Conservation (phyloP, 768 basidiomycete species). For the Saitozyma podzolica region DNA sequence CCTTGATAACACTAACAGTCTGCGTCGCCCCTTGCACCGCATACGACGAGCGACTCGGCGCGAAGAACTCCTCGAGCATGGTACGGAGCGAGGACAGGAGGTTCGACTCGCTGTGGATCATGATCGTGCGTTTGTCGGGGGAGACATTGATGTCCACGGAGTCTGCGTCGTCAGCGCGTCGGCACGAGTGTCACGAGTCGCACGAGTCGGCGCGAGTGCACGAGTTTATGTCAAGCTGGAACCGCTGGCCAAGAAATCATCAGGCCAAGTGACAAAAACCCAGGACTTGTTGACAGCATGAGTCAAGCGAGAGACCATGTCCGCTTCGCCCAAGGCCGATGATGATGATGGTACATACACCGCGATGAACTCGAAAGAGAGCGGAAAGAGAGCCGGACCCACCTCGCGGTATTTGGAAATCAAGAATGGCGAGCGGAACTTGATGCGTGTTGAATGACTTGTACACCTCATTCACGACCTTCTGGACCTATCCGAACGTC, state of each 20-base stretch:
- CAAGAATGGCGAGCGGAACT: slow-evolving; percentile 76
- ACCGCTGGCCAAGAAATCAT: too few species aligned
- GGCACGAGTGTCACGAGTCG: too few species aligned
- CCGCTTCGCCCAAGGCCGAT: not conserved
- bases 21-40: slow-evolving; percentile 56
- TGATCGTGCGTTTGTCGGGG: slow-evolving; percentile 94
- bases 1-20: slow-evolving; percentile 20
- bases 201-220: too few species aligned
- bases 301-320: not conserved
- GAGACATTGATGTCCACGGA: slow-evolving; percentile 83
- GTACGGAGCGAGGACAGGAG: slow-evolving; percentile 72
- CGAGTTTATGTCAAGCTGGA: too few species aligned
- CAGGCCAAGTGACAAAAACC: too few species aligned
- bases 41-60: slow-evolving; percentile 71
- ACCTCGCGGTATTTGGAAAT: slow-evolving; percentile 81
- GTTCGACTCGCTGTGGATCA: slow-evolving; percentile 81
- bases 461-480: slow-evolving; percentile 90
- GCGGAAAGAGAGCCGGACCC: slow-evolving; percentile 33
- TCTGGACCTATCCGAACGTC: slow-evolving; percentile 65
- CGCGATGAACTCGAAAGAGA: not conserved
- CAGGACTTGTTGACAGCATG: slow-evolving; percentile 36
- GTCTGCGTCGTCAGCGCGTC: slow-evolving; percentile 36
- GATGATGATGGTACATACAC: not conserved
- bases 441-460: slow-evolving; percentile 75
- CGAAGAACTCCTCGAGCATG: slow-evolving; percentile 68